Base-by-base conservation (phyloP, 1,284 basidiomycete species). In the Pterula multifida region DNA sequence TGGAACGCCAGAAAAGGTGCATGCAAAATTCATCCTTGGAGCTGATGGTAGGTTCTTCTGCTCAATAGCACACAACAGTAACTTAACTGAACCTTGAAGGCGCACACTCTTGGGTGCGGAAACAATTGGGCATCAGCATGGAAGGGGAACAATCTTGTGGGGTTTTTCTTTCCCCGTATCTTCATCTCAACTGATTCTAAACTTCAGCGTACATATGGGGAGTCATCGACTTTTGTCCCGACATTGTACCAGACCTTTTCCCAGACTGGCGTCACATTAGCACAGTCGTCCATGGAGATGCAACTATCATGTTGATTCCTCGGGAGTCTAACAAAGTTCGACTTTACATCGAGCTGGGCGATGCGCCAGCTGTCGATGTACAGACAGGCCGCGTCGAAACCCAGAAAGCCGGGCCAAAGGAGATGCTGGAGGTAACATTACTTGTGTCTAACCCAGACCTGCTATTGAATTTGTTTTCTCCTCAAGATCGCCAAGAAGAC, bases 91-190 rank as follows among this genome's bases (percentile, higher is more conserved):
- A 47, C 15, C 15, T 32, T 23, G 82, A 85, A 60, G 82, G 76
- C 74, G 87, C 86, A 0, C 86, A 90, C 64, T 88, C 85, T 2
- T 90, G 85, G 86, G 83, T 88, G 3, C 73, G 87, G 25, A 81
- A 81, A 55, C 57, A 68, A 1, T 17, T 44, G 9, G 39, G 19
- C 23, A 44, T 44, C 4, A 24, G 9, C 17, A 44, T 44, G 39
- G 39, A 19, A 6, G 39, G 39, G 6, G 17, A 44, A 44, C 17
- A 6, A 32, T 6, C 28, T 15, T 32, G 28, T 32, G 15, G 15
- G 28, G 6, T 32, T 32, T 32, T 6, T 32, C 15, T 32, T 32
- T 32, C n/a, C n/a, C n/a, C n/a, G 17, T 42, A 42, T 4, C 9
- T 9, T 42, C 39, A 22, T 42, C 13, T n/a, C 28, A 15, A 9